Evolutionary conservation across 352 stramenopile species (phyloP), one percentile per base, ranked within the genome.

Genomic region (Phytopythium mirpurense): DNA sequence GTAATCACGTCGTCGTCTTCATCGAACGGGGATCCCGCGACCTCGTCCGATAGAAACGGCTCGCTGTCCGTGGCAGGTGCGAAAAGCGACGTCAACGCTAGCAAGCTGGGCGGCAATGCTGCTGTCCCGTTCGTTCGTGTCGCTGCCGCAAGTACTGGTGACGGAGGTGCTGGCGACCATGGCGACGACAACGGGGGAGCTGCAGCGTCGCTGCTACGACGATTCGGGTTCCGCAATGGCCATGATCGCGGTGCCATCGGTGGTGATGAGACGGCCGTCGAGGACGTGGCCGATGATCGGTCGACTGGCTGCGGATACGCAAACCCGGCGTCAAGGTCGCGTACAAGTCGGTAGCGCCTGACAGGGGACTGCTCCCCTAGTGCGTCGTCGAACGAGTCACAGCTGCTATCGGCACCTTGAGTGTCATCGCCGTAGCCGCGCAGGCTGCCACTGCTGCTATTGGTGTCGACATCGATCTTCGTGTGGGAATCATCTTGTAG

Each of bases 1-100:
- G 88, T 64, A 18, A 93, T 77, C 35, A 92, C 72, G 48, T 90
- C 73, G 46, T 89, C 71, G 48, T 84, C 71, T 24, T 78, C 72
- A 0, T 48, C 52, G 2, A 78, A 67, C 2, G 65, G 67, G 0
- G 54, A 46, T 32, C 68, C 74, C 64, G 63, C 74, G 19, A 69
- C 43, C 11, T 53, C 41, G 18, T 74, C 62, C 0, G 61, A 62
- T 55, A 47, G 60, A 23, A 69, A 35, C 7, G 68, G 56, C 19
- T 59, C 32, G 18, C 67, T 62, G 6, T 71, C 67, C 26, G 55
- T 42, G 21, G 55, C 59, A 32, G 70, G 54, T 26, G 63, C 65
- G 36, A 78, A 73, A 26, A 72, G 56, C 21, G 64, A 67, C 32
- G 68, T 68, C 11, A 81, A 41, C n/a, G 70, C 78, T 1, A 65